Percentiles rank a stretch among this genome's conserved stretches.
These are phyloP conservation scores for Lupinus albus DNA, from an alignment of 306 rosid genomes.

Conservation along the genomic window DNA sequence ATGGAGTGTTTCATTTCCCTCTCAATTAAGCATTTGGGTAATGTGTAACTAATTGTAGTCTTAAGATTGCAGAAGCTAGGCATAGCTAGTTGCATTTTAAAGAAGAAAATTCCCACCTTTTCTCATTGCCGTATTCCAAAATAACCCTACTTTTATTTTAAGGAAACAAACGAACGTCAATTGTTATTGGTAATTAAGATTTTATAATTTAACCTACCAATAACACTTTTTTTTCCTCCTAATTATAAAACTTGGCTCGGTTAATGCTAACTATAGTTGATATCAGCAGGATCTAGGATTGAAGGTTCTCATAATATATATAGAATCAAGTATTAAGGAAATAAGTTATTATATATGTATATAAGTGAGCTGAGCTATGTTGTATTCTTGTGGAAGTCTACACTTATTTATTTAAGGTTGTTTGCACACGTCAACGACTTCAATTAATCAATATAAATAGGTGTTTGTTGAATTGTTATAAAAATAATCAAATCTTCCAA, in stretches of 20 bases:
- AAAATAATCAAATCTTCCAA: neutral
- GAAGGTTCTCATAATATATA: conserved; percentile 18
- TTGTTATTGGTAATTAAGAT: conserved; percentile 22
- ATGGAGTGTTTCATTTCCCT: conserved; percentile 46
- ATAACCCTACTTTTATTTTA: conserved; percentile 44
- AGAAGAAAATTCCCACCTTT: conserved; percentile 39
- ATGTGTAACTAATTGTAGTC: conserved; percentile 34
- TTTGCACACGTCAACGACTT: conserved; percentile 31
- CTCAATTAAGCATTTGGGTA: conserved; percentile 43
- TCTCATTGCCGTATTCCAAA: conserved; percentile 17
- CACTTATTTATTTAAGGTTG: conserved; percentile 24
- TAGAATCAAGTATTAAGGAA: no score
- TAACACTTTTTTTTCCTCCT: neutral
- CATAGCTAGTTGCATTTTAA: conserved; percentile 24
- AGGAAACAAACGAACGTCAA: conserved; percentile 36
- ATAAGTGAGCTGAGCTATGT: conserved; percentile 13
- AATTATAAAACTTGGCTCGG: conserved; percentile 5
- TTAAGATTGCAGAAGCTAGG: conserved; percentile 37
- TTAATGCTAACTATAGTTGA: conserved; percentile 23
- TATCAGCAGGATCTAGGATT: conserved; percentile 6
- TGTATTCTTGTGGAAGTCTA: conserved; percentile 28
- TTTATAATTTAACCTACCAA: conserved; percentile 30
- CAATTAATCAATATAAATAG: conserved; percentile 25
- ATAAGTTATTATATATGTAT: no score
- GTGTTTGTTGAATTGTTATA: conserved; percentile 12